Evolutionary conservation across 2,329 filamentous ascomycete species (phyloP).

Genomic region (Clonostachys solani): DNA sequence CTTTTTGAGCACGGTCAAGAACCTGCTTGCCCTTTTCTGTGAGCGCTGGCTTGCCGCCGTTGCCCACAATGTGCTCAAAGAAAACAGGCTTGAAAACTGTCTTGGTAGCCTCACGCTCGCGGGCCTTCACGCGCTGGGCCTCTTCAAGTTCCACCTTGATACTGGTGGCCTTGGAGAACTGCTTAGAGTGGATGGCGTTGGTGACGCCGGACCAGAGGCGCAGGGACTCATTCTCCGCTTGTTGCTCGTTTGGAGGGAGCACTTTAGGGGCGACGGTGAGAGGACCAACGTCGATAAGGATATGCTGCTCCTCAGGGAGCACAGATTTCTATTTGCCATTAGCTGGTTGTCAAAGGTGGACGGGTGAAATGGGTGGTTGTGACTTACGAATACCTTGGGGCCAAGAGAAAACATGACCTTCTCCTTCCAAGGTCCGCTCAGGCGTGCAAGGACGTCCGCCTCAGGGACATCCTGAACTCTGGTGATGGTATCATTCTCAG

Average conservation of each 20-base stretch:
- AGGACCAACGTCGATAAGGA: conserved; percentile 85
- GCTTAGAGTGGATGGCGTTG: conserved; percentile 75
- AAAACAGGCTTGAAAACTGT: conserved; percentile 82
- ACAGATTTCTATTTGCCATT: conserved; percentile 12
- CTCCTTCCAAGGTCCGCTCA: conserved; percentile 84
- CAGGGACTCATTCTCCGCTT: conserved; percentile 86
- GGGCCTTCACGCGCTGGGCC: conserved; percentile 77
- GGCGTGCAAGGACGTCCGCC: conserved; percentile 73
- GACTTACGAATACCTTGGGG: conserved; percentile 56
- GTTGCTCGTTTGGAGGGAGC: conserved; percentile 70
- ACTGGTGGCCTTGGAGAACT: conserved; percentile 78
- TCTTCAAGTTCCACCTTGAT: conserved; percentile 93
- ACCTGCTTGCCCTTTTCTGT: conserved; percentile 48
- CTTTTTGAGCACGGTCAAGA: conserved; percentile 46
- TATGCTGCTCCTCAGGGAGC: conserved; percentile 56
- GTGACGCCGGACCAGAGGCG: conserved; percentile 87
- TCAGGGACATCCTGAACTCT: conserved; percentile 84
- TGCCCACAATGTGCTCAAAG: conserved; percentile 62
- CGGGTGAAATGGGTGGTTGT: no score
- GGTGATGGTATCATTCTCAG: conserved; percentile 75
- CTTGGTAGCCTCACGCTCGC: conserved; percentile 67
- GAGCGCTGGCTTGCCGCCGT: conserved; percentile 50
- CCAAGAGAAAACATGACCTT: conserved; percentile 59
- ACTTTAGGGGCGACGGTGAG: conserved; percentile 75
- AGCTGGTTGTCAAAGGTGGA: no score